Conservation (phyloP, 2,329 filamentous ascomycete species). For the Fusarium longipes region DNA sequence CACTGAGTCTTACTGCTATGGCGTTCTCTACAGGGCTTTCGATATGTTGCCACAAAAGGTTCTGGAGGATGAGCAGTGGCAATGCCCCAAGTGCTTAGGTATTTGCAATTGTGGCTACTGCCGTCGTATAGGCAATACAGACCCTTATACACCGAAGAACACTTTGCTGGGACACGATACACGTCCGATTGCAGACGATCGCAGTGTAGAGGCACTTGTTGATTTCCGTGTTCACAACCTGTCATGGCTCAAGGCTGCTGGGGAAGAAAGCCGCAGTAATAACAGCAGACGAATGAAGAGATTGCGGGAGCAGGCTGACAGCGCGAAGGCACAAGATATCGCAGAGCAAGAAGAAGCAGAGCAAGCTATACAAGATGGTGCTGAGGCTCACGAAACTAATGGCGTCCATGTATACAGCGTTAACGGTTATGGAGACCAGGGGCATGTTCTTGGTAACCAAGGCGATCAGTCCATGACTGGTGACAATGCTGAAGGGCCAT, state of each 20-base stretch:
- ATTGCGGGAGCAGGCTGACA: conserved; percentile 66
- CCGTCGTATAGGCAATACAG: conserved; percentile 72
- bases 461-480: conserved; percentile 21
- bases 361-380: conserved; percentile 32
- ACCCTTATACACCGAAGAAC: conserved; percentile 86
- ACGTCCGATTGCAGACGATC: conserved; percentile 85
- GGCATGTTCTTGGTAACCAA: conserved; percentile 49
- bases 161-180: conserved; percentile 93
- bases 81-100: conserved; percentile 85
- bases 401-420: conserved; percentile 18
- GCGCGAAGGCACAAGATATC: conserved; percentile 65
- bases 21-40: conserved; percentile 90
- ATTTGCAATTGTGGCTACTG: conserved; percentile 91
- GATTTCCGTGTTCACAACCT: conserved; percentile 93
- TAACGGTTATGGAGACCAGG: conserved; percentile 49
- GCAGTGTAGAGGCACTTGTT: conserved; percentile 89
- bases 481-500: conserved; percentile 10
- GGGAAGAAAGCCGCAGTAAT: conserved; percentile 68
- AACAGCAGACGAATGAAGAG: conserved; percentile 68
- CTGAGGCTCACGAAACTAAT: conserved; percentile 6
- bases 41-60: conserved; percentile 87
- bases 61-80: conserved; percentile 85
- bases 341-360: conserved; percentile 48
- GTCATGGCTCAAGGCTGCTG: conserved; percentile 76
- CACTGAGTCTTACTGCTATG: conserved; percentile 85